A percentile compares a stretch with the other conserved stretches of the same genome.
phyloP scores from a whole-genome alignment of 345 rosid genomes.

The Draba incana region DNA sequence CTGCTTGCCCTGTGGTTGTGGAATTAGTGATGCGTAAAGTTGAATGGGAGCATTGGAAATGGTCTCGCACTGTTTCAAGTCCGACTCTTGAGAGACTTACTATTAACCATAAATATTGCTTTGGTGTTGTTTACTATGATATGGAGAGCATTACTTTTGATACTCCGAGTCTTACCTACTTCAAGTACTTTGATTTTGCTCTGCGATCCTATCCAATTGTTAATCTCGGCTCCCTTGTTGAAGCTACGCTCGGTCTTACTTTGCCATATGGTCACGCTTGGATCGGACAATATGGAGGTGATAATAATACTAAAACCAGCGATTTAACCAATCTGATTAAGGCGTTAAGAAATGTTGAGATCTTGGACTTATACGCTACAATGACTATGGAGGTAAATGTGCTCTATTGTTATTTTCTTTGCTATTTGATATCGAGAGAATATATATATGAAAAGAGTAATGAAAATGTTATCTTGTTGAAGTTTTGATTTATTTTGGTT shows the following conservation, averaged over 20 bases:
- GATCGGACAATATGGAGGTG: no score
- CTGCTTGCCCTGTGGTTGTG: no score
- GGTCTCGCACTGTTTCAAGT: no score
- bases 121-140: neutral
- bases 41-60: no score
- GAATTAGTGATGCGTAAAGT: no score
- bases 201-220: neutral
- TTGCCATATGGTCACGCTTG: neutral
- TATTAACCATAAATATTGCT: neutral
- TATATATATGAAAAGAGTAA: no score
- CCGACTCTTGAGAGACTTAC: neutral
- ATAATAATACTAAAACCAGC: neutral
- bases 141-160: neutral
- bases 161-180: constrained; percentile 5
- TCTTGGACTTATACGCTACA: neutral
- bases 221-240: constrained; percentile 2
- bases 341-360: neutral
- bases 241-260: constrained; percentile 2
- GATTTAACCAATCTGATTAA: neutral
- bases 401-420: neutral
- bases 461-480: neutral
- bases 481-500: neutral
- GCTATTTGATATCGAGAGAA: neutral
- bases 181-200: neutral
- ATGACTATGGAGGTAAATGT: neutral